phyloP scores from a whole-genome alignment of 192 early-diverging fungal species.

The Coemansia sp. region DNA sequence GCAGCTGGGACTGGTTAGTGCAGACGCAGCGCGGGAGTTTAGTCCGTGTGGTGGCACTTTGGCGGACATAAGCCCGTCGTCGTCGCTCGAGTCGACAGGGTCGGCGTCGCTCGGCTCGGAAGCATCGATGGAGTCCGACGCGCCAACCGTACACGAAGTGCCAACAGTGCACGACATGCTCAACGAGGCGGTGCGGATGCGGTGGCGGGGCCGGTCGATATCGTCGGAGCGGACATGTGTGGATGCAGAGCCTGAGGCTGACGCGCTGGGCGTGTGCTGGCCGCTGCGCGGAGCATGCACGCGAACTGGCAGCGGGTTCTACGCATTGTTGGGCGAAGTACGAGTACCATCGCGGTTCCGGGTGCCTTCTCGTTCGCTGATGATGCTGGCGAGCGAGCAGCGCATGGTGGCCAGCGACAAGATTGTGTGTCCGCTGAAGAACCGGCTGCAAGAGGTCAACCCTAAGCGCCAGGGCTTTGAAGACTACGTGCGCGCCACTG shows the following conservation, averaged over 20 bases:
- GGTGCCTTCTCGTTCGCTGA: conserved; percentile 39
- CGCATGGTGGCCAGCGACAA: conserved; percentile 55
- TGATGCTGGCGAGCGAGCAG: conserved; percentile 53
- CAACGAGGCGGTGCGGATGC: conserved; percentile 25
- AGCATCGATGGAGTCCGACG: no score
- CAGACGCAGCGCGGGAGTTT: conserved; percentile 16
- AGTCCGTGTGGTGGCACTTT: not conserved
- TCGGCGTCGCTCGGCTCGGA: conserved; percentile 11
- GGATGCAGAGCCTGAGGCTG: conserved; percentile 3
- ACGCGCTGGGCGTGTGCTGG: conserved; percentile 49
- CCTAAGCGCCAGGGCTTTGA: conserved; percentile 43
- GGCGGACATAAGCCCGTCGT: conserved; percentile 2
- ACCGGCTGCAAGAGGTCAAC: conserved; percentile 49
- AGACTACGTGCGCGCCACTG: conserved; percentile 42
- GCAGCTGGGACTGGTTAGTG: conserved; percentile 27
- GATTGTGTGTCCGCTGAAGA: conserved; percentile 52
- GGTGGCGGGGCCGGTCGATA: conserved; percentile 27
- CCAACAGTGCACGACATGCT: not conserved
- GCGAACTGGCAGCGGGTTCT: conserved; percentile 32
- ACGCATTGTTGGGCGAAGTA: conserved; percentile 38
- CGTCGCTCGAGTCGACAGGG: conserved; percentile 32
- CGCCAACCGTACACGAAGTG: no score
- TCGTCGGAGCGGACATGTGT: conserved; percentile 28
- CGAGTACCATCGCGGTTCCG: conserved; percentile 49
- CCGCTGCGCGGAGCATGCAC: conserved; percentile 28